Base-by-base conservation (phyloP, 306 rosid genomes). In the Canavalia gladiata region DNA sequence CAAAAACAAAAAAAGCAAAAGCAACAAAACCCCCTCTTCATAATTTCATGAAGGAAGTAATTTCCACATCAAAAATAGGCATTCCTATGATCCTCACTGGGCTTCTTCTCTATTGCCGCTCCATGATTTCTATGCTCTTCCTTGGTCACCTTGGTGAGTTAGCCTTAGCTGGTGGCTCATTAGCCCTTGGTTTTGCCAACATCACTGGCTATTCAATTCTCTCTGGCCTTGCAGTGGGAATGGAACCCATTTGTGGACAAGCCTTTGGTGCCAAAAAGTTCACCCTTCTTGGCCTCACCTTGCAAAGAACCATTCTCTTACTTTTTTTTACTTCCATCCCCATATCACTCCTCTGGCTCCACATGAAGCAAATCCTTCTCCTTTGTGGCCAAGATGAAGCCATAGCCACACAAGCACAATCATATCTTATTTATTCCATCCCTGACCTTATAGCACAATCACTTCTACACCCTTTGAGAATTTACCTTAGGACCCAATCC, bases 381-480 rank as follows among this genome's bases (percentile, higher is more conserved):
- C 13, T 93, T 0, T 93, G 90, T n/a, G 90, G 91, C 65, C 99
- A 95, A 37, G 93, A 93, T 56, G 88, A 82, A 49, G 81, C 85
- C 10, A 93, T 95, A 49, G 95, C 99, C 68, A 9, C 80, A 12
- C 88, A 90, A 59, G 99, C 99, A 1, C 97, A 90, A 78, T 59
- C 76, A 8, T 95, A 84, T 79, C 92, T 95, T 37, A 73, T 91
- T n/a, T 93, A 84, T 65, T 95, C 97, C 28, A 80, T 95, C 25
- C 99, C 99, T 71, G 99, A 95, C 77, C 97, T 95, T 51, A n/a
- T 95, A 9, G 94, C 94, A 0, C 99, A 95, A 37, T 95, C 96
- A 0, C 18, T 95, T 9, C 18, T 95, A 3, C 99, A 95, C 84
- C 99, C 99, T 13, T 76, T 95, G 30, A 87, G 99, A 47, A 91